Evolutionary conservation across 305 asterid species (phyloP).

Genomic region (Solanum hybrid): DNA sequence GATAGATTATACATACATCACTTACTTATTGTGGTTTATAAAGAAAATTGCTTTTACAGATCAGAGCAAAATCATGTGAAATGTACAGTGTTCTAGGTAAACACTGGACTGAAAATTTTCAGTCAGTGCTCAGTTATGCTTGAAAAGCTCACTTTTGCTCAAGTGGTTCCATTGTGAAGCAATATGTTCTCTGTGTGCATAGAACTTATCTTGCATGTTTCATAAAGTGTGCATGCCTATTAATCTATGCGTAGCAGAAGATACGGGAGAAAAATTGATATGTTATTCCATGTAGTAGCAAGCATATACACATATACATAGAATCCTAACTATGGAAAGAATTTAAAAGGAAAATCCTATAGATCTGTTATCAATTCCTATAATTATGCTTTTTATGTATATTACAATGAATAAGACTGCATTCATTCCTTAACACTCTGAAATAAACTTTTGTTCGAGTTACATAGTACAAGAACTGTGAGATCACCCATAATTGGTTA

Average conservation of each 20-base stretch:
- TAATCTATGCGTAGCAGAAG: neutral
- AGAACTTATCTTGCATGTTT: neutral
- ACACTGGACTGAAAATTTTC: neutral
- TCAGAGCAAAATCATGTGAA: neutral
- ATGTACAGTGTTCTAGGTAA: neutral
- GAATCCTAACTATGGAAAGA: neutral
- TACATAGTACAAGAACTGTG: neutral
- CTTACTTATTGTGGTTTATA: neutral
- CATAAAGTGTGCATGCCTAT: neutral
- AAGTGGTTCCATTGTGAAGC: neutral
- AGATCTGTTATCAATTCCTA: neutral
- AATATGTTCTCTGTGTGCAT: neutral
- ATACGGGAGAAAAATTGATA: neutral
- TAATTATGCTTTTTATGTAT: neutral
- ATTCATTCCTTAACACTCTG: neutral
- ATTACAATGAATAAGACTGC: neutral
- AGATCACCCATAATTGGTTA: neutral
- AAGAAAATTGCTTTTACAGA: neutral
- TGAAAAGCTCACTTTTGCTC: neutral
- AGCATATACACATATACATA: neutral
- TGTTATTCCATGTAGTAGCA: neutral
- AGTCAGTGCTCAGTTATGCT: neutral
- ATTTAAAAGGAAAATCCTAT: neutral
- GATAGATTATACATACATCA: constrained; percentile 6
- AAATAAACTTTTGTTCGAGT: neutral